These are phyloP conservation scores for Zea luxurians DNA, from an alignment of 176 grass and related monocot species.

Conservation along the genomic window DNA sequence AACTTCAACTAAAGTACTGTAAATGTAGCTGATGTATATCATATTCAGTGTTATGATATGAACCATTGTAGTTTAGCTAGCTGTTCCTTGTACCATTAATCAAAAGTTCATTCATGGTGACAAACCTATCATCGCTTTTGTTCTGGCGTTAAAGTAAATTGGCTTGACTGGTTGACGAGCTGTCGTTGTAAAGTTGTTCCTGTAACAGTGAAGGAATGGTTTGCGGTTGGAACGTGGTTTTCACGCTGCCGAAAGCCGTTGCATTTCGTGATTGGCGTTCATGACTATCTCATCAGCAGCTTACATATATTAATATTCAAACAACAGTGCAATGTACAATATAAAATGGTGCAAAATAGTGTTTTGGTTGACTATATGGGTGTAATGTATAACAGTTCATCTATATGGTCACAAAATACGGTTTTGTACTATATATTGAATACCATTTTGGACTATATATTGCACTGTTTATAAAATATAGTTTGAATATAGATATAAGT, in stretches of 20 bases:
- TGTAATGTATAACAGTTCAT: too few relatives aligned
- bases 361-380: too few relatives aligned
- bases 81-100: constrained; percentile 50
- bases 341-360: too few relatives aligned
- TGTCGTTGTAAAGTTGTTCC: constrained; percentile 36
- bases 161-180: constrained; percentile 33
- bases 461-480: too few relatives aligned
- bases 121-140: background rate
- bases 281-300: too few relatives aligned
- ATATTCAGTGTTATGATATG: constrained; percentile 31
- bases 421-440: too few relatives aligned
- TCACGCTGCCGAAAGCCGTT: background rate
- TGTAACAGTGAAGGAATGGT: constrained; percentile 36
- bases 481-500: too few relatives aligned
- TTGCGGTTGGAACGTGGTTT: constrained; percentile 4
- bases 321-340: too few relatives aligned
- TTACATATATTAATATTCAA: too few relatives aligned
- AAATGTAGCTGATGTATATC: constrained; percentile 56
- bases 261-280: background rate
- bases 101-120: constrained; percentile 21
- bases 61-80: constrained; percentile 44
- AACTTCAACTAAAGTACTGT: constrained; percentile 40
- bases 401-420: too few relatives aligned
- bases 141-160: constrained; percentile 6
- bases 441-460: too few relatives aligned